A percentile compares a stretch with the other conserved stretches of the same genome.
These are phyloP conservation scores for Verticillium albo-atrum DNA, from an alignment of 2,329 filamentous ascomycete species.

Conservation along the genomic window DNA sequence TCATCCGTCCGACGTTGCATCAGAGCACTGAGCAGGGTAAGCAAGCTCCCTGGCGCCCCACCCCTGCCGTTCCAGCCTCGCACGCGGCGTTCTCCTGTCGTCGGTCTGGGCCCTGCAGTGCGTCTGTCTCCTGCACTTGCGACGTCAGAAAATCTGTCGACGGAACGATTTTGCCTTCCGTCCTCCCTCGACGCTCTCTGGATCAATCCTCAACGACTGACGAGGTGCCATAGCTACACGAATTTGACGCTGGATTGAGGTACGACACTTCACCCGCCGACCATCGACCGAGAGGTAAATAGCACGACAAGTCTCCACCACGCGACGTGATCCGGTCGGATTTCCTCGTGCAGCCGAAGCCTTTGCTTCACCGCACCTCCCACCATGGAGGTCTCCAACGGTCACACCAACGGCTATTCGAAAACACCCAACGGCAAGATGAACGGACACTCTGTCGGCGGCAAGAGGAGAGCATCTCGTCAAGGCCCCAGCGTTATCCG, in stretches of 20 bases:
- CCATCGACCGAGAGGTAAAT: background rate
- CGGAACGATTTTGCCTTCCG: background rate
- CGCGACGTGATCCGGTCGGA: background rate
- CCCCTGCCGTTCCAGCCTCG: background rate
- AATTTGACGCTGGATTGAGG: background rate
- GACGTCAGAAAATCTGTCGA: background rate
- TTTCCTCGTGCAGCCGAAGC: background rate
- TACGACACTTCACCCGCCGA: background rate
- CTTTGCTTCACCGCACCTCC: constrained; percentile 5
- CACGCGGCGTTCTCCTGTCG: background rate
- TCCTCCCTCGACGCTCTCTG: background rate
- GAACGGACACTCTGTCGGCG: constrained; percentile 26
- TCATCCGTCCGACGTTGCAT: constrained; percentile 1
- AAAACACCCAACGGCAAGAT: constrained; percentile 16
- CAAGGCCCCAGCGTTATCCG: constrained; percentile 25
- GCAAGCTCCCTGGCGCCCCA: background rate
- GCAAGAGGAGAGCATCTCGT: constrained; percentile 22
- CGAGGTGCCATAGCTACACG: background rate
- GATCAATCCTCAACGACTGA: background rate
- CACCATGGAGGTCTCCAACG: constrained; percentile 36
- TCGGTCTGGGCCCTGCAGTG: background rate
- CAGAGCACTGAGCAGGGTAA: background rate
- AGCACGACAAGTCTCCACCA: background rate
- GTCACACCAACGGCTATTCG: constrained; percentile 25
- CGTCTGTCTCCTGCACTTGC: background rate